These are phyloP conservation scores for Pachysolen tannophilus DNA, from an alignment of 805 yeast genomes.

Conservation along the genomic window DNA sequence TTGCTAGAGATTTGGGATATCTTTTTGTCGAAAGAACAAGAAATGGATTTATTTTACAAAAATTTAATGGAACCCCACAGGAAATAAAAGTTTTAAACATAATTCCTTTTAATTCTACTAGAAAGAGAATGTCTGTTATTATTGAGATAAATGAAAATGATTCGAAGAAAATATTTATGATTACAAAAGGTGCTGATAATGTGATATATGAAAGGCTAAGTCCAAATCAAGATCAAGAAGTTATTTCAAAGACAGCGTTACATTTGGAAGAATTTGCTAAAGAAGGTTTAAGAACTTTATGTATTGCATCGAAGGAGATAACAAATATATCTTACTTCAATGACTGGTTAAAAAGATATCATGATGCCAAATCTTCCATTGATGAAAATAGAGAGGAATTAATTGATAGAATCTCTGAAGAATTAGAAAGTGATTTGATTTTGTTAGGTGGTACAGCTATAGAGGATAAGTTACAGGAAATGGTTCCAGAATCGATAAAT, in stretches of 20 bases:
- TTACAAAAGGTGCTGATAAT: slow-evolving; percentile 72
- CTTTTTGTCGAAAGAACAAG: slow-evolving; percentile 49
- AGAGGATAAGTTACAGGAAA: slow-evolving; percentile 79
- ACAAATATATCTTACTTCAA: slow-evolving; percentile 49
- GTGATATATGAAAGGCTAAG: slow-evolving; percentile 45
- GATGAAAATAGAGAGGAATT: slow-evolving; percentile 56
- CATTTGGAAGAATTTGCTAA: slow-evolving; percentile 75
- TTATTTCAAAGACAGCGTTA: slow-evolving; percentile 55
- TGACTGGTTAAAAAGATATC: slow-evolving; percentile 57
- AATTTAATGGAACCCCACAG: slow-evolving; percentile 34
- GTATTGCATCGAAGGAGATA: slow-evolving; percentile 67
- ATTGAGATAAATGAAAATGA: slow-evolving; percentile 33
- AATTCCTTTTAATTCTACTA: slow-evolving; percentile 59
- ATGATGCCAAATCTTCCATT: slow-evolving; percentile 56
- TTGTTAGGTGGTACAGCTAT: slow-evolving; percentile 81
- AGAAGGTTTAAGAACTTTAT: slow-evolving; percentile 76
- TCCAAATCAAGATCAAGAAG: slow-evolving; percentile 26
- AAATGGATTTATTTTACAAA: slow-evolving; percentile 32
- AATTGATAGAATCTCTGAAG: slow-evolving; percentile 69
- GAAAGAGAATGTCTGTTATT: slow-evolving; percentile 76
- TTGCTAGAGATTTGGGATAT: slow-evolving; percentile 67
- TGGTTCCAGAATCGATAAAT: slow-evolving; percentile 78
- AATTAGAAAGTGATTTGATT: slow-evolving; percentile 57
- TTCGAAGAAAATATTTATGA: slow-evolving; percentile 32
- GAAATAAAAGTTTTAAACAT: slow-evolving; percentile 44